Evolutionary conservation across 2,329 filamentous ascomycete species (phyloP), one percentile per base, ranked within the genome.

Genomic region (Chaetomium sp.): DNA sequence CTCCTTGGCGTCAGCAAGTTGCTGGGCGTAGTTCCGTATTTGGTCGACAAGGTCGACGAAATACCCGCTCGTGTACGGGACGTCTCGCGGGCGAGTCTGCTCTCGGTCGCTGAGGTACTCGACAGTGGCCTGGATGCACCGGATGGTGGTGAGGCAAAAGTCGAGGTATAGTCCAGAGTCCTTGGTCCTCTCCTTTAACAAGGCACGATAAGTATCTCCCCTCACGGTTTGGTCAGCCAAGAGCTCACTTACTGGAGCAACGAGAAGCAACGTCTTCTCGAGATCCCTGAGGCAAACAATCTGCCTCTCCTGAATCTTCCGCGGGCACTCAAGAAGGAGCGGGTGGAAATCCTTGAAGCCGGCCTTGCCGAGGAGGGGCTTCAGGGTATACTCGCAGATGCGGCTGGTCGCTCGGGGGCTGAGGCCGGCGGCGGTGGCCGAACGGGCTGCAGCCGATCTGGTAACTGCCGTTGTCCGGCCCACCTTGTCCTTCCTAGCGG

Each of bases 21-120:
- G 91, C 73, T 88, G 86, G 67, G 92, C 93, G 86, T 97, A 96
- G 76, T 92, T 87, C 76, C 89, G 87, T 72, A 97, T 93, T 85
- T 97, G 93, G 77, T 96, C 92, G 77, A 96, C 89, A 67, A 98
- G 88, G 81, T 98, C 94, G 80, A 97, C 90, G 77, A 97, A 97
- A 80, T 98, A 98, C 75, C 92, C 92, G 85, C 91, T 92, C 84
- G 90, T 95, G 83, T 97, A 98, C 70, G 93, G 92, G 73, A 90
- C 89, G 78, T 98, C 94, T 78, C 87, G 83, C 66, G 91, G 90
- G 76, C 92, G 87, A 70, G 89, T 89, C 80, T 94, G 91, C 77
- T 98, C 93, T 76, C 88, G 88, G 76, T 96, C 92, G 82, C 87
- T 89, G 70, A 97, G 84, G 78, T 90, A 89, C 78, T 92, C 89